A percentile compares a stretch with the other conserved stretches of the same genome.
Evolutionary conservation across 1,284 basidiomycete species (phyloP).

Genomic region (Marasmius tenuissimus): DNA sequence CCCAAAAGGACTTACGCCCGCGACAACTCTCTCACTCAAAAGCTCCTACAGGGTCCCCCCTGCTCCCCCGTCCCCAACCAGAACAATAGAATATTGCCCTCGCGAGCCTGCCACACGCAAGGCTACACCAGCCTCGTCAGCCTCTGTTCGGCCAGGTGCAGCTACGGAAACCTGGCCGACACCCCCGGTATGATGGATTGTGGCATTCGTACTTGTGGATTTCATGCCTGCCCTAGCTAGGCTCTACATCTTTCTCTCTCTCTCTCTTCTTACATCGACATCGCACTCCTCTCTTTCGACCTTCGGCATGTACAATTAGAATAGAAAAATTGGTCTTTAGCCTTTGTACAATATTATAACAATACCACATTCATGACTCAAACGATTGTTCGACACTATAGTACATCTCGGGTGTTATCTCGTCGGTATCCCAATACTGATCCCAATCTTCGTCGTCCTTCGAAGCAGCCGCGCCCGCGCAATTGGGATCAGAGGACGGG

Average conservation of each 20-base stretch:
- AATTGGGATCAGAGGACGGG: conserved; percentile 1
- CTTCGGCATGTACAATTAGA: not conserved
- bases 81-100: not conserved
- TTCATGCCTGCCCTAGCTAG: not conserved
- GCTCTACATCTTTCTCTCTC: too few species aligned
- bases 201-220: not conserved
- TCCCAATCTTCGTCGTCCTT: conserved; percentile 42
- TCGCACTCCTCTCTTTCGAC: too few species aligned
- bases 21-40: not conserved
- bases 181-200: not conserved
- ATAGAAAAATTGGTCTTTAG: not conserved
- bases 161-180: not conserved
- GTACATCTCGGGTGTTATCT: conserved; percentile 31
- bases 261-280: too few species aligned
- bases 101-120: not conserved
- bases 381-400: conserved; percentile 20
- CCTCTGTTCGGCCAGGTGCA: not conserved
- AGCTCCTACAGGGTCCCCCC: not conserved
- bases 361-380: conserved; percentile 14
- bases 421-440: conserved; percentile 40
- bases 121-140: not conserved
- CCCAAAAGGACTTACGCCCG: not conserved
- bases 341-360: not conserved
- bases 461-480: conserved; percentile 7
- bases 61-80: not conserved